phyloP scores from a whole-genome alignment of 148 eudicot genomes.

The Linanthus parryae region DNA sequence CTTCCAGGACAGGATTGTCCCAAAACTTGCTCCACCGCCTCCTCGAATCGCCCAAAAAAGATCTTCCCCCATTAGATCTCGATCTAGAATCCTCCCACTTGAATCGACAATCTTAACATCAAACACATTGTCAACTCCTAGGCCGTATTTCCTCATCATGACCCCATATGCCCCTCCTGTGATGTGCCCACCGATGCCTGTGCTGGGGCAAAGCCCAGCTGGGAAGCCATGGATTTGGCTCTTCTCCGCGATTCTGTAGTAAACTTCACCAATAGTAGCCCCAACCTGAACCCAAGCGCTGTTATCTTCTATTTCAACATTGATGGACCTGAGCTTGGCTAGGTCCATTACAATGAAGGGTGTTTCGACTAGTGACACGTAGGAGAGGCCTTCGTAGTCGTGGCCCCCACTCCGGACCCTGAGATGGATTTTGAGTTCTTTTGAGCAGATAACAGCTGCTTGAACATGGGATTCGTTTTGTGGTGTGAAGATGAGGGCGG shows the following conservation, averaged over 20 bases:
- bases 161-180: conserved; percentile 28
- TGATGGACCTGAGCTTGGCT: conserved; percentile 20
- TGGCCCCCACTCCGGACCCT: conserved; percentile 15
- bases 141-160: conserved; percentile 29
- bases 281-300: conserved; percentile 29
- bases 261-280: conserved; percentile 28
- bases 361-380: conserved; percentile 7
- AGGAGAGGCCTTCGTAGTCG: conserved; percentile 13
- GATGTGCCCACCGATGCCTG: conserved; percentile 30
- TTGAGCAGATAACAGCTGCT: conserved; percentile 7
- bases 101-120: conserved; percentile 12
- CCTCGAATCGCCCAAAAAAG: neutral
- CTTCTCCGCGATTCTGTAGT: conserved; percentile 19
- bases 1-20: neutral
- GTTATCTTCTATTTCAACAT: conserved; percentile 13
- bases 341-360: conserved; percentile 23
- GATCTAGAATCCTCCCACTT: neutral
- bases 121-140: conserved; percentile 19
- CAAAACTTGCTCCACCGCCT: neutral
- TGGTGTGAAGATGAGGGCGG: neutral
- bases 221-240: conserved; percentile 20
- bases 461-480: neutral
- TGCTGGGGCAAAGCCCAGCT: conserved; percentile 27
- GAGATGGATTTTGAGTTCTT: neutral
- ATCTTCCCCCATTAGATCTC: neutral